A percentile compares a stretch with the other conserved stretches of the same genome.
These are phyloP conservation scores for Russula earlei DNA, from an alignment of 768 basidiomycete genomes.

Conservation along the genomic window DNA sequence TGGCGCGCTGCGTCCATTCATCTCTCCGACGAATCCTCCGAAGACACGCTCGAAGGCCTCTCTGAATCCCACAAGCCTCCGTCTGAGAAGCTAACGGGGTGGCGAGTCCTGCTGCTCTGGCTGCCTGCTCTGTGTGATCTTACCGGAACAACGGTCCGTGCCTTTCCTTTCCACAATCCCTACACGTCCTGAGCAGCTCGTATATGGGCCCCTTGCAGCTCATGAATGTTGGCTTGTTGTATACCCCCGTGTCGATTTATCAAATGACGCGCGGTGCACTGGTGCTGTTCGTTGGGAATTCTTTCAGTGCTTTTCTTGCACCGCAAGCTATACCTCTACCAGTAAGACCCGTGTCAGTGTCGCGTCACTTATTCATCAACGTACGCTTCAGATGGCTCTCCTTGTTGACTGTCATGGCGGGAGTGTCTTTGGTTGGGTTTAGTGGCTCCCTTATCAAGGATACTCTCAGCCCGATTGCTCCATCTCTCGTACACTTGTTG, in stretches of 20 bases:
- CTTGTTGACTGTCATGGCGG: slow-evolving; percentile 78
- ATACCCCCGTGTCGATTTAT: slow-evolving; percentile 95
- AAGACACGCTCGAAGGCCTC: slow-evolving; percentile 24
- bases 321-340: slow-evolving; percentile 79
- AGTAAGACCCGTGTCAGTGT: slow-evolving; percentile 39
- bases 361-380: slow-evolving; percentile 6
- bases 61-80: slow-evolving; percentile 20
- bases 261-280: slow-evolving; percentile 94
- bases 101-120: slow-evolving; percentile 71
- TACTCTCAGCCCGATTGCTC: slow-evolving; percentile 40
- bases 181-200: not conserved
- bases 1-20: slow-evolving; percentile 41
- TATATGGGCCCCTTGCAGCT: slow-evolving; percentile 31
- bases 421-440: slow-evolving; percentile 77
- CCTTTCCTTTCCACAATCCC: not conserved
- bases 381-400: slow-evolving; percentile 65
- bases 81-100: slow-evolving; percentile 48
- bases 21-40: slow-evolving; percentile 34
- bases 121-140: slow-evolving; percentile 85
- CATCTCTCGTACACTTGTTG: slow-evolving; percentile 26
- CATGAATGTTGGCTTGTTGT: slow-evolving; percentile 94
- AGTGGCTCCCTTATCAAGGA: slow-evolving; percentile 85
- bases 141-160: slow-evolving; percentile 77
- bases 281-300: slow-evolving; percentile 86
- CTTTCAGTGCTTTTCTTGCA: slow-evolving; percentile 87